Percentiles rank a stretch among this genome's conserved stretches.
These are phyloP conservation scores for Amphicarpaea edgeworthii DNA, from an alignment of 306 rosid genomes.

Conservation along the genomic window DNA sequence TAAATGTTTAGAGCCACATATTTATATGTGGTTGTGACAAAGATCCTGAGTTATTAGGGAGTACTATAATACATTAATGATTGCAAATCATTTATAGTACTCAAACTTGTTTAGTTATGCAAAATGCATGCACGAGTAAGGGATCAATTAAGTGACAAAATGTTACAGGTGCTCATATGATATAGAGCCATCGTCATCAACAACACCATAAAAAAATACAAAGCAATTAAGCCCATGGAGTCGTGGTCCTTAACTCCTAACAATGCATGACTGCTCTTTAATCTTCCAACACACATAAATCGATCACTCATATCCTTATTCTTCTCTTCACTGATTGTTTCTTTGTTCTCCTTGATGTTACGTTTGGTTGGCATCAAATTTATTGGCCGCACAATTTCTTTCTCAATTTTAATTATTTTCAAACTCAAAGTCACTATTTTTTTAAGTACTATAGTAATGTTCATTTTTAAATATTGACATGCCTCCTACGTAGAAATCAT, in stretches of 20 bases:
- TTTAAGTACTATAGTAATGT: no score
- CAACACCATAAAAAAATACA: neutral
- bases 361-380: neutral
- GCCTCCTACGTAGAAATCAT: no score
- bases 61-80: no score
- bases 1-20: no score
- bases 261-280: neutral
- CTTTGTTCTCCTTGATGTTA: neutral
- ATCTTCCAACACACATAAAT: neutral
- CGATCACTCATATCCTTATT: neutral
- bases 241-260: no score
- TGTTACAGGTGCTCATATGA: neutral
- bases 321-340: neutral
- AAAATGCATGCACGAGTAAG: neutral
- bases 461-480: no score
- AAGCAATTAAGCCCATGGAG: neutral
- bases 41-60: no score
- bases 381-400: no score
- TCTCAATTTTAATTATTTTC: no score
- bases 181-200: neutral
- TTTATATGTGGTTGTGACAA: no score
- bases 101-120: neutral
- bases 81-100: neutral
- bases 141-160: neutral
- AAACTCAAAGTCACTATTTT: no score